These are phyloP conservation scores for Exserohilum rostratum DNA, from an alignment of 2,329 filamentous ascomycete species.

Conservation along the genomic window DNA sequence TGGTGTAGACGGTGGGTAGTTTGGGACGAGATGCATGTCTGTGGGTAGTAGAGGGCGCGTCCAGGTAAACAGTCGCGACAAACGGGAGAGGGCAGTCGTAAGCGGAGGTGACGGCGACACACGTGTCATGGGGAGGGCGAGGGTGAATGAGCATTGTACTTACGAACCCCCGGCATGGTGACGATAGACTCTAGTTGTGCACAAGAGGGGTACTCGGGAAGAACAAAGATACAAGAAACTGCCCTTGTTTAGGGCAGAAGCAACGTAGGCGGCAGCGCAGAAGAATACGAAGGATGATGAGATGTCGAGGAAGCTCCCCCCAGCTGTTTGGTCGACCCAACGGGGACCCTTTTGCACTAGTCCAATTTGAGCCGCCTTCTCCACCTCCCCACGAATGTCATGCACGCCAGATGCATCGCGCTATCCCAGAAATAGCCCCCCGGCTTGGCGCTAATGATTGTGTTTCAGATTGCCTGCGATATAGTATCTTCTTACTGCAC, in stretches of 20 bases:
- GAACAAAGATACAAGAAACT: neutral
- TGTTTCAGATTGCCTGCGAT: slow-evolving; percentile 22
- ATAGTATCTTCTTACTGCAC: too few species aligned
- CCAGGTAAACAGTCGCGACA: neutral
- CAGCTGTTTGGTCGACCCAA: slow-evolving; percentile 13
- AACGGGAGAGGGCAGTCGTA: neutral
- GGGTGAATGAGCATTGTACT: slow-evolving; percentile 29
- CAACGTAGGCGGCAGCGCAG: slow-evolving; percentile 6
- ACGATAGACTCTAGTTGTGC: slow-evolving; percentile 1
- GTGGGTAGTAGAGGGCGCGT: neutral
- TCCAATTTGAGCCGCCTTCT: slow-evolving; percentile 19
- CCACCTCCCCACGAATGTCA: slow-evolving; percentile 18
- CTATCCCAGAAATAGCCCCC: slow-evolving; percentile 26
- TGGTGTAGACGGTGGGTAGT: neutral
- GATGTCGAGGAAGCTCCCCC: slow-evolving; percentile 21
- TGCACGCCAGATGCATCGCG: slow-evolving; percentile 22
- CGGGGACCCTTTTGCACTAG: slow-evolving; percentile 10
- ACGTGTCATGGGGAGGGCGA: slow-evolving; percentile 4
- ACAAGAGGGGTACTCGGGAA: neutral
- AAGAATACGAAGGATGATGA: slow-evolving; percentile 10
- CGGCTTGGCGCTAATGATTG: slow-evolving; percentile 18
- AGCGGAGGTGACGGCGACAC: neutral
- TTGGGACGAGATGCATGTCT: neutral
- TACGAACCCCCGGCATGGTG: slow-evolving; percentile 50
- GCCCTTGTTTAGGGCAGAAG: slow-evolving; percentile 1